Conservation (phyloP, 2,329 filamentous ascomycete genomes). For the Pseudopithomyces chartarum region DNA sequence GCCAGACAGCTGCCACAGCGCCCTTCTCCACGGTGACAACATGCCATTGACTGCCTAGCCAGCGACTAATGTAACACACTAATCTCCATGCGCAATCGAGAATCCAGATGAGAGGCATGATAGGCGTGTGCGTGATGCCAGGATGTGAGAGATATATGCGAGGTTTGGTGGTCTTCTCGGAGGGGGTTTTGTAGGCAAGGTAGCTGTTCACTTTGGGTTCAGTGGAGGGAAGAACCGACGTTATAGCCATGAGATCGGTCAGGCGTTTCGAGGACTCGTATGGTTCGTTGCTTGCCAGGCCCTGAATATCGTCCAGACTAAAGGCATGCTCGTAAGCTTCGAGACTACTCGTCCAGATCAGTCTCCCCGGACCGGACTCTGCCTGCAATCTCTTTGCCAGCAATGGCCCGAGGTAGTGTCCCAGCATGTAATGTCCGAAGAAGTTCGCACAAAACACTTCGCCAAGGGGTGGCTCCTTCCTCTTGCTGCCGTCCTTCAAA, state of each 20-base stretch:
- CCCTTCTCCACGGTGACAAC: conserved; percentile 75
- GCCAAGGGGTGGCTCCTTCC: conserved; percentile 67
- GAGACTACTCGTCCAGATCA: conserved; percentile 87
- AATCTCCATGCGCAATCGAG: conserved; percentile 72
- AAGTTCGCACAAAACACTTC: conserved; percentile 89
- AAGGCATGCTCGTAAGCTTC: conserved; percentile 68
- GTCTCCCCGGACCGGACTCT: conserved; percentile 59
- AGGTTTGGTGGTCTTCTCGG: conserved; percentile 49
- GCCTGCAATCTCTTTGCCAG: conserved; percentile 57
- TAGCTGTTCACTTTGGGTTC: conserved; percentile 49
- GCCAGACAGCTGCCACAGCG: conserved; percentile 76
- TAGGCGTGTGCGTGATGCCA: conserved; percentile 80
- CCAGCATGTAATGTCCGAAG: conserved; percentile 92
- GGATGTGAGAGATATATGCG: conserved; percentile 82
- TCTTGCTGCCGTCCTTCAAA: conserved; percentile 19
- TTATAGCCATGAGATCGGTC: conserved; percentile 82
- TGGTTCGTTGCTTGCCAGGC: conserved; percentile 63
- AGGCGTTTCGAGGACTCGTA: conserved; percentile 91
- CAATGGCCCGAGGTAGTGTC: conserved; percentile 77
- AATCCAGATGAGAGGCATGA: conserved; percentile 74
- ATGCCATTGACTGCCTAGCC: conserved; percentile 89
- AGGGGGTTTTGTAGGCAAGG: conserved; percentile 17
- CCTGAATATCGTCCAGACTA: conserved; percentile 75
- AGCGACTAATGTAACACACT: conserved; percentile 73
- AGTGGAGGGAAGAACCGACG: conserved; percentile 69